Percentiles rank a stretch among this genome's conserved stretches.
These are phyloP conservation scores for Ilyonectria sp. DNA, from an alignment of 2,329 filamentous ascomycete genomes.

Conservation along the genomic window DNA sequence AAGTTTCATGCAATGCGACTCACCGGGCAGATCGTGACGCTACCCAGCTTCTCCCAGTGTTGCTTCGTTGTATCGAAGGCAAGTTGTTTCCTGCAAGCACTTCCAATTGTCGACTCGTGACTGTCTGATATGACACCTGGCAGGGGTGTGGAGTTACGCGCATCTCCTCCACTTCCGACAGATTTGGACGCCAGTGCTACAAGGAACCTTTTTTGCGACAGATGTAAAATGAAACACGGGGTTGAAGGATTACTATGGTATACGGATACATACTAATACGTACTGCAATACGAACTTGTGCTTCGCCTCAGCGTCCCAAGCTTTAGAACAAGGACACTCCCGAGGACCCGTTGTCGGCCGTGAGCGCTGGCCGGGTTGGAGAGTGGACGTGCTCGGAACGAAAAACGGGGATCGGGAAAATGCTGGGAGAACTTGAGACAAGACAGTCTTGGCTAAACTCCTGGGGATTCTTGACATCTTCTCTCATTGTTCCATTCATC, in stretches of 20 bases:
- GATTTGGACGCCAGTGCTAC: conserved; percentile 17
- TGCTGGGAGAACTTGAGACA: neutral
- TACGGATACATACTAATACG: neutral
- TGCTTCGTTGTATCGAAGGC: conserved; percentile 13
- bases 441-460: conserved; percentile 5
- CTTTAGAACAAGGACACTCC: conserved; percentile 26
- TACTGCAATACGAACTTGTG: conserved; percentile 15
- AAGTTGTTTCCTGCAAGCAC: conserved; percentile 30
- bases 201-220: conserved; percentile 24
- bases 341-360: conserved; percentile 34
- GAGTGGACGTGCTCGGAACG: conserved; percentile 26
- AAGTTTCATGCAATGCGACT: conserved; percentile 27
- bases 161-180: neutral
- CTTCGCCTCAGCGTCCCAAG: conserved; percentile 10
- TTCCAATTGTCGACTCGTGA: conserved; percentile 18
- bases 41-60: neutral
- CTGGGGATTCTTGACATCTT: neutral
- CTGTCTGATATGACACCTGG: conserved; percentile 19
- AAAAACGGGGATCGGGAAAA: conserved; percentile 18
- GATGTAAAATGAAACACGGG: conserved; percentile 28
- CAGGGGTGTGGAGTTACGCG: conserved; percentile 7
- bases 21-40: conserved; percentile 12
- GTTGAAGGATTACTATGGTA: conserved; percentile 2
- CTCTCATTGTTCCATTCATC: conserved; percentile 14
- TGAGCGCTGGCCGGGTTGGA: conserved; percentile 23